Base-by-base conservation (phyloP, 306 rosid genomes). In the Cucurbita moschata region DNA sequence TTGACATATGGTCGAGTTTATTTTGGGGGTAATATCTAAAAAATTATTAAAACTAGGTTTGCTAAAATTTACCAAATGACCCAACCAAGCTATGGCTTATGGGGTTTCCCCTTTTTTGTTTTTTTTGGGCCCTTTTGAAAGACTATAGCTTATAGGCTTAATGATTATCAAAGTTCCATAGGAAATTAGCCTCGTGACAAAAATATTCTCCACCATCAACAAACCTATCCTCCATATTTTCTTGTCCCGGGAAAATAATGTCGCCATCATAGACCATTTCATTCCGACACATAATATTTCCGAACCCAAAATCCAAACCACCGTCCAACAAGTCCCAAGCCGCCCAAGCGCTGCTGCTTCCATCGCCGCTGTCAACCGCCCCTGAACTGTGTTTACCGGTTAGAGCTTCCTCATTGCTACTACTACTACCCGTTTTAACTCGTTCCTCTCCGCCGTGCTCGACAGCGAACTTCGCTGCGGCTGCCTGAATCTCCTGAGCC, bases 391-490 rank as follows among this genome's bases (percentile, higher is more conserved):
- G 8, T 46, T 51, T 77, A 40, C 56, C 80, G 44, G 18, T 10
- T 39, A 51, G 42, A 39, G 16, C 58, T 5, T 53, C 49, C 19
- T 4, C 60, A 16, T 21, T 40, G 18, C 8, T 37, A 40, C n/a
- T 52, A 57, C 53, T 1, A 7, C 30, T 19, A 13, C 1, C 4
- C 35, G 4, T 30, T 3, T 18, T 46, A 16, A 44, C 54, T 18
- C 15, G 18, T 9, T 57, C 26, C 5, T 51, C 77, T 65, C 10
- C 42, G 4, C 43, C 77, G 13, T 12, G 16, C 19, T 79, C 76
- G 19, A 75, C 81, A 0, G 93, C 96, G 35, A 81, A 90, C 47
- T 74, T 82, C 1, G 88, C 77, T 3, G 93, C 96, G 14, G 82
- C 75, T 4, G 46, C 80, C 66, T 82, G 92, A 69, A 90, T 87